These are phyloP conservation scores for Chrysoporthe cubensis DNA, from an alignment of 2,329 filamentous ascomycete species.

Conservation along the genomic window DNA sequence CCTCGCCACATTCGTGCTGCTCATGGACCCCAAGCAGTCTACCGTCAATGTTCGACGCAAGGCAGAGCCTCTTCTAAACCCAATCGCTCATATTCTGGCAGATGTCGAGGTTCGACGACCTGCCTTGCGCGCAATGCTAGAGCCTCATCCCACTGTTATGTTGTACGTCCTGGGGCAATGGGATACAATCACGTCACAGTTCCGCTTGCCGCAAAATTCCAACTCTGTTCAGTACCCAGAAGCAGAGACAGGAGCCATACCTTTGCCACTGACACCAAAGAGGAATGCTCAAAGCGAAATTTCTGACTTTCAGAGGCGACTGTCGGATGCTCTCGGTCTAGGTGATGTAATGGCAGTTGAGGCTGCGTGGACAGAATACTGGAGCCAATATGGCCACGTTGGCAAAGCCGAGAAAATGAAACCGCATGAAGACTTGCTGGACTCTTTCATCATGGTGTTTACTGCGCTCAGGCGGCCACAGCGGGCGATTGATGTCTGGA, in stretches of 20 bases:
- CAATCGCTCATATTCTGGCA: constrained; percentile 32
- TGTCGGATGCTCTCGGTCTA: constrained; percentile 36
- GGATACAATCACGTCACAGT: constrained; percentile 23
- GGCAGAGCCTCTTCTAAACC: constrained; percentile 34
- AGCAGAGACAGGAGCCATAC: no score
- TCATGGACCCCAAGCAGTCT: constrained; percentile 39
- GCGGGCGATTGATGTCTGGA: constrained; percentile 41
- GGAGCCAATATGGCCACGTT: constrained; percentile 32
- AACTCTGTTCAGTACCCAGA: background rate
- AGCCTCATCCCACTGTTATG: constrained; percentile 29
- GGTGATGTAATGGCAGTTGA: constrained; percentile 34
- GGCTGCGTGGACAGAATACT: constrained; percentile 37
- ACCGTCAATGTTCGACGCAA: constrained; percentile 28
- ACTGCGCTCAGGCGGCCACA: constrained; percentile 37
- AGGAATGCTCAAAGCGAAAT: background rate
- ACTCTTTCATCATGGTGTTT: constrained; percentile 43
- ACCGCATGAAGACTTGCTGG: constrained; percentile 34
- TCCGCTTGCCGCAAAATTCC: constrained; percentile 10
- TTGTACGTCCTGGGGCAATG: constrained; percentile 31
- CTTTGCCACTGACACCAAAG: background rate
- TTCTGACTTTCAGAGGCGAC: constrained; percentile 31
- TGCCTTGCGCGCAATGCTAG: constrained; percentile 32
- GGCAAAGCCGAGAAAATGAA: constrained; percentile 29
- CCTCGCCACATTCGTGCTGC: constrained; percentile 44
- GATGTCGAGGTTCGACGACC: constrained; percentile 20